These are phyloP conservation scores for Colletotrichum somersetense DNA, from an alignment of 2,329 filamentous ascomycete genomes.

Conservation along the genomic window DNA sequence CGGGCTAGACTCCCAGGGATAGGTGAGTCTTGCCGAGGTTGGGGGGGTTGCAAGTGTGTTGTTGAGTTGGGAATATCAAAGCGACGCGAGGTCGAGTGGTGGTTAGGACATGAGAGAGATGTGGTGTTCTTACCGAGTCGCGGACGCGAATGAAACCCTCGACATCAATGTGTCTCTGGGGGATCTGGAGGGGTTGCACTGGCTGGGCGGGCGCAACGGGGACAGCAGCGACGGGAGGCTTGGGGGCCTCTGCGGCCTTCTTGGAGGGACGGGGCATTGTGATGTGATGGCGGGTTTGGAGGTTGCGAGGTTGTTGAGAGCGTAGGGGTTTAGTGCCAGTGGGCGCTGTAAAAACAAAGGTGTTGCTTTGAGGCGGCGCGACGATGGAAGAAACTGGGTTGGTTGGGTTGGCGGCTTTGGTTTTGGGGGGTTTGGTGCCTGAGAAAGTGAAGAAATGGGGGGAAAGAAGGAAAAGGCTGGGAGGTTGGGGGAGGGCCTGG, in stretches of 20 bases:
- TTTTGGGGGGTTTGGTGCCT: conserved; percentile 35
- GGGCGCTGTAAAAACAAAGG: conserved; percentile 32
- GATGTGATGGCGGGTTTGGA: conserved; percentile 45
- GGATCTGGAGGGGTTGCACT: conserved; percentile 43
- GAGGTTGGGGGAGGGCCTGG: conserved; percentile 43
- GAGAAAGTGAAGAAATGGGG: conserved; percentile 40
- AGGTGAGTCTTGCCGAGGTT: not conserved
- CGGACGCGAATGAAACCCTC: conserved; percentile 85
- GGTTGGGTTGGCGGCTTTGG: conserved; percentile 43
- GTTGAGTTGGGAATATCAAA: not conserved
- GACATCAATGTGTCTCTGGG: conserved; percentile 66
- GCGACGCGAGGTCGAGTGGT: not conserved
- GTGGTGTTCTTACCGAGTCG: conserved; percentile 75
- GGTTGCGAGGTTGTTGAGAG: conserved; percentile 40
- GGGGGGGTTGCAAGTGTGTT: no score
- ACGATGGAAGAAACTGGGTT: conserved; percentile 42
- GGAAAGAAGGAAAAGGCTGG: conserved; percentile 44
- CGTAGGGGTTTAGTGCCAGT: conserved; percentile 13
- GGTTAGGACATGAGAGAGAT: conserved; percentile 15
- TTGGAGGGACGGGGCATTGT: conserved; percentile 62
- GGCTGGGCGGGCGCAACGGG: conserved; percentile 52
- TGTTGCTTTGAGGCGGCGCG: conserved; percentile 34
- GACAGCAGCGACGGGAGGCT: conserved; percentile 50
- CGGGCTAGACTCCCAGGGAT: not conserved
- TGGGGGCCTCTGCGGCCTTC: conserved; percentile 56